These are phyloP conservation scores for Aspergillus ochraceoroseus DNA, from an alignment of 2,329 filamentous ascomycete genomes.

Conservation along the genomic window DNA sequence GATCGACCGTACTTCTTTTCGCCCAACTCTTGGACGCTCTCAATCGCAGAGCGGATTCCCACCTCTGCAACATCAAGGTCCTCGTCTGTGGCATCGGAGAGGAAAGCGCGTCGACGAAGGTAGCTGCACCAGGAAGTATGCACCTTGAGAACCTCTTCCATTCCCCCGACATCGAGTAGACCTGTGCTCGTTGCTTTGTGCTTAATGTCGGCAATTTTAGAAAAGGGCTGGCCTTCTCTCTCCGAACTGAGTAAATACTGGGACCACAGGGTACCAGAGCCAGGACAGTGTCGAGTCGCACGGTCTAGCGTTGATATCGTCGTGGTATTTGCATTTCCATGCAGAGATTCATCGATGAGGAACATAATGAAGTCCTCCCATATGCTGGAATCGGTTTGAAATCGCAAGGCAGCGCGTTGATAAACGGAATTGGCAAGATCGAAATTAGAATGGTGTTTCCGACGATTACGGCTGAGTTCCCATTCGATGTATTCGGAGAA, in stretches of 20 bases:
- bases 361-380: slow-evolving; percentile 85
- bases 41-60: slow-evolving; percentile 76
- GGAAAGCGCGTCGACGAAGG: slow-evolving; percentile 77
- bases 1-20: slow-evolving; percentile 69
- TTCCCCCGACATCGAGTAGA: slow-evolving; percentile 75
- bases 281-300: slow-evolving; percentile 85
- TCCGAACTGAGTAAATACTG: slow-evolving; percentile 82
- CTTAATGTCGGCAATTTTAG: slow-evolving; percentile 83
- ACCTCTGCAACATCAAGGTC: slow-evolving; percentile 86
- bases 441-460: slow-evolving; percentile 51
- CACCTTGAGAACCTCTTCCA: slow-evolving; percentile 84
- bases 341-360: slow-evolving; percentile 52
- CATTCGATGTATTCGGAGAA: slow-evolving; percentile 73
- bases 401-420: slow-evolving; percentile 68
- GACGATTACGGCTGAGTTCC: slow-evolving; percentile 64
- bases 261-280: slow-evolving; percentile 87
- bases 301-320: slow-evolving; percentile 70
- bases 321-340: slow-evolving; percentile 43
- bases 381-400: slow-evolving; percentile 66
- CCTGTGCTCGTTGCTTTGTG: slow-evolving; percentile 84
- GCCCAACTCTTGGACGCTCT: slow-evolving; percentile 73
- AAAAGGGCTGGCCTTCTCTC: slow-evolving; percentile 67
- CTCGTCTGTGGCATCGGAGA: slow-evolving; percentile 68
- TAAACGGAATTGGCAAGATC: slow-evolving; percentile 61
- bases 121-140: slow-evolving; percentile 94